A percentile compares a stretch with the other conserved stretches of the same genome.
phyloP scores from a whole-genome alignment of 2,329 filamentous ascomycete genomes.

The Parastagonospora nodorum region DNA sequence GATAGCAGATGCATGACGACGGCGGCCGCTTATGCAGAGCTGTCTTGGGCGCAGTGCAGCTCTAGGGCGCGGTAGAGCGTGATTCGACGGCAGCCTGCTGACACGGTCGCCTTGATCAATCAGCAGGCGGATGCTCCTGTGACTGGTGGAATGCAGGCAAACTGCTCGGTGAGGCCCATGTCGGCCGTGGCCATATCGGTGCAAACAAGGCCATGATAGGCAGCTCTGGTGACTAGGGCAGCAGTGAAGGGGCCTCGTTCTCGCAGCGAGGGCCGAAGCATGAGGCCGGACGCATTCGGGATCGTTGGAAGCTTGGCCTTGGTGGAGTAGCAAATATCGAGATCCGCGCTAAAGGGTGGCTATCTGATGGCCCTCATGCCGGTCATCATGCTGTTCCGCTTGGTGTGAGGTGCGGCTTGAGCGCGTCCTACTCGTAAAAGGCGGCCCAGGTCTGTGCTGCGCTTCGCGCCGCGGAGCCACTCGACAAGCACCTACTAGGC shows the following conservation, averaged over 20 bases:
- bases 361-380: conserved; percentile 22
- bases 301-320: conserved; percentile 14
- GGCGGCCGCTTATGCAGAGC: conserved; percentile 44
- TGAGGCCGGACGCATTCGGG: conserved; percentile 13
- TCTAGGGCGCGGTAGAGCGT: conserved; percentile 19
- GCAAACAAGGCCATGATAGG: conserved; percentile 26
- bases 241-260: neutral
- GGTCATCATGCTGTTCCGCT: neutral
- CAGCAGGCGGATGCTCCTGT: conserved; percentile 28
- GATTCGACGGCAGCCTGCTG: conserved; percentile 42
- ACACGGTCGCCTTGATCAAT: conserved; percentile 39
- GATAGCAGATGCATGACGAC: conserved; percentile 41
- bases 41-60: conserved; percentile 31
- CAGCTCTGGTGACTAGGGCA: conserved; percentile 18
- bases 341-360: conserved; percentile 31
- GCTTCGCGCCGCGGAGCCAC: conserved; percentile 5
- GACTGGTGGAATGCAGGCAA: conserved; percentile 27
- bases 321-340: conserved; percentile 22
- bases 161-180: conserved; percentile 20
- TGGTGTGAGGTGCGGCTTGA: conserved; percentile 1
- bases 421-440: neutral
- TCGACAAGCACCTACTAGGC: neutral
- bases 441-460: neutral
- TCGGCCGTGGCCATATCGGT: conserved; percentile 24
- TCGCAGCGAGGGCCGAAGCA: conserved; percentile 3